phyloP scores from a whole-genome alignment of 495 filamentous ascomycete species.

The Penicillium herquei region DNA sequence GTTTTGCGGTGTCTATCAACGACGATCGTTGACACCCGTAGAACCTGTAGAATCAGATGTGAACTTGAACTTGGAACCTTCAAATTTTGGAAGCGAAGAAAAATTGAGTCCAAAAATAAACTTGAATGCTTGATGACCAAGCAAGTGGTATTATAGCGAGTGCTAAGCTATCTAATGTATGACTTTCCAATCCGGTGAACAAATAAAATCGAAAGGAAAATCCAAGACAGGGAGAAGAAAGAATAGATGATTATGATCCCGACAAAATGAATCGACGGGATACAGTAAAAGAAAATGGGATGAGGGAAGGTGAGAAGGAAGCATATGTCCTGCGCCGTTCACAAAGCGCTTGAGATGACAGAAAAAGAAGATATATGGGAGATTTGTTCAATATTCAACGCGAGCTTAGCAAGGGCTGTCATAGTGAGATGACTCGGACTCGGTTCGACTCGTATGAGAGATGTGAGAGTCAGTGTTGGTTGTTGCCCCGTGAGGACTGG shows the following conservation, averaged over 20 bases:
- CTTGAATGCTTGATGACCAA: too few species aligned
- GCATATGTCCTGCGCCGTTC: background rate
- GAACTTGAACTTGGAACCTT: background rate
- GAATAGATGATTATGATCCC: background rate
- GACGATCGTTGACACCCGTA: too few species aligned
- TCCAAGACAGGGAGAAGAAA: background rate
- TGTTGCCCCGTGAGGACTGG: constrained; percentile 8
- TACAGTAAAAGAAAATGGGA: background rate
- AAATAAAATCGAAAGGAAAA: too few species aligned
- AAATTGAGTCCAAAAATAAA: too few species aligned
- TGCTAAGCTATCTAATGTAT: too few species aligned
- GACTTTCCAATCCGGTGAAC: too few species aligned
- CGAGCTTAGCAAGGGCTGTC: background rate
- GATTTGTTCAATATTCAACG: too few species aligned
- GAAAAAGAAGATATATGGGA: background rate
- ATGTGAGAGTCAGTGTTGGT: background rate
- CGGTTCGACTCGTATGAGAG: too few species aligned
- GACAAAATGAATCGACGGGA: too few species aligned
- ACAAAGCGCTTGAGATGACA: background rate
- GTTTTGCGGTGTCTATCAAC: too few species aligned
- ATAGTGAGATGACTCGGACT: background rate
- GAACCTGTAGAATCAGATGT: background rate
- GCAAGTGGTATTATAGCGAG: too few species aligned
- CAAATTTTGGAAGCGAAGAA: too few species aligned
- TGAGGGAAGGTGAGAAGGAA: background rate